Percentiles rank a stretch among this genome's conserved stretches.
Conservation (phyloP, 1,284 basidiomycete genomes). For the Filobasidium uniguttulatum region DNA sequence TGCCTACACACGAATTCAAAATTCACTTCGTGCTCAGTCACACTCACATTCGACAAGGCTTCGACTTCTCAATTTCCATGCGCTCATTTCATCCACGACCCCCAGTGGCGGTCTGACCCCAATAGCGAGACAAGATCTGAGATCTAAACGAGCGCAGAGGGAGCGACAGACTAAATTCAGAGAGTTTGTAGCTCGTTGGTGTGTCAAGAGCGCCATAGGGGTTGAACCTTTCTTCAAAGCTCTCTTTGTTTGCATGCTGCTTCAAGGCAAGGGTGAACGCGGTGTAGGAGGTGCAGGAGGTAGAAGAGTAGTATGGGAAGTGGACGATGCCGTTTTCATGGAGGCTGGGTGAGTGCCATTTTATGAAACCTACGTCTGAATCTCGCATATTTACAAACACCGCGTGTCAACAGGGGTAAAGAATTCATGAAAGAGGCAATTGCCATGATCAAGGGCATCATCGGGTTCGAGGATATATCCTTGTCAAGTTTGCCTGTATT, state of each 20-base stretch:
- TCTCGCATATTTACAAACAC: neutral
- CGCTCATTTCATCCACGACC: conserved; percentile 23
- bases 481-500: conserved; percentile 24
- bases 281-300: conserved; percentile 22
- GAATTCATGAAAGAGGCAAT: conserved; percentile 35
- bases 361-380: neutral
- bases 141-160: conserved; percentile 15
- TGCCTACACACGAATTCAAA: conserved; percentile 29
- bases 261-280: conserved; percentile 24
- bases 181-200: conserved; percentile 26
- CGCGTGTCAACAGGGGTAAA: conserved; percentile 18
- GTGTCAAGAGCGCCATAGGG: conserved; percentile 20
- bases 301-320: conserved; percentile 29
- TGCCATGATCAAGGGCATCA: conserved; percentile 28
- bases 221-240: conserved; percentile 33
- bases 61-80: conserved; percentile 29
- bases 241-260: conserved; percentile 23
- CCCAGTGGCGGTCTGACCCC: conserved; percentile 25
- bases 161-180: conserved; percentile 24
- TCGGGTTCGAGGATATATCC: conserved; percentile 29
- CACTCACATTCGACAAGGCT: conserved; percentile 30
- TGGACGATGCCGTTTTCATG: conserved; percentile 35
- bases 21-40: conserved; percentile 26
- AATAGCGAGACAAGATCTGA: conserved; percentile 19
- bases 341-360: conserved; percentile 28